Base-by-base conservation (phyloP, 2,329 filamentous ascomycete species). In the Trichoderma lentiforme region DNA sequence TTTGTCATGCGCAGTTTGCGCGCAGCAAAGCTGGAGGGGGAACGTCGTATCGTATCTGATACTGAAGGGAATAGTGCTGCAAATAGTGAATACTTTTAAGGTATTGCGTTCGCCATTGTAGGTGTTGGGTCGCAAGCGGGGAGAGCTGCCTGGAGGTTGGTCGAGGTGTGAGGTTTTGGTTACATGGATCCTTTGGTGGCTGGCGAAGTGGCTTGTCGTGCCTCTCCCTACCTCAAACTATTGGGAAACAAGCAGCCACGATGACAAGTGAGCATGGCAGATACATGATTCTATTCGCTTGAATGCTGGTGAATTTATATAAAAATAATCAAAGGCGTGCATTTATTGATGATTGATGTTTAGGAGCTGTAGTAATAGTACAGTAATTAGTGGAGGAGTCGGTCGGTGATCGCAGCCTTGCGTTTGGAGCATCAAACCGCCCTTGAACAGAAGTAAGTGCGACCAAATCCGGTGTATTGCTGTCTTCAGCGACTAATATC, bases 61-160 rank as follows among this genome's bases (percentile, higher is more conserved):
- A 4, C 4, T 30, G 26, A 32, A 32, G 2, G 18, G 21, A 32
- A 30, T 11, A 5, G 11, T 3, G 2, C 21, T 11, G n/a, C 30
- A 21, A 24, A 3, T 12, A 57, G 3, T 34, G 21, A 36, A 58
- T 36, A 18, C 28, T 21, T 34, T 30, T 70, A 70, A 9, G 3
- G 67, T 43, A 70, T 30, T 15, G 39, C 67, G 11, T 51, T 26
- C 39, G 57, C 67, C 67, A 62, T 70, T 62, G 36, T 36, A 53
- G 39, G 36, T 32, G 51, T 4, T 58, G 9, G 9, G 65, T 43
- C 15, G 26, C 56, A 28, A 30, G 67, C 9, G 14, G 39, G 32
- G 57, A 53, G 15, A 53, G 15, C 34, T 3, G 24, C 34, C 51
- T 30, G 34, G 11, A 47, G 14, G 28, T 24, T 51, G 15, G 39